These are phyloP conservation scores for Cyclotella baltica DNA, from an alignment of 108 stramenopile species.

Conservation along the genomic window DNA sequence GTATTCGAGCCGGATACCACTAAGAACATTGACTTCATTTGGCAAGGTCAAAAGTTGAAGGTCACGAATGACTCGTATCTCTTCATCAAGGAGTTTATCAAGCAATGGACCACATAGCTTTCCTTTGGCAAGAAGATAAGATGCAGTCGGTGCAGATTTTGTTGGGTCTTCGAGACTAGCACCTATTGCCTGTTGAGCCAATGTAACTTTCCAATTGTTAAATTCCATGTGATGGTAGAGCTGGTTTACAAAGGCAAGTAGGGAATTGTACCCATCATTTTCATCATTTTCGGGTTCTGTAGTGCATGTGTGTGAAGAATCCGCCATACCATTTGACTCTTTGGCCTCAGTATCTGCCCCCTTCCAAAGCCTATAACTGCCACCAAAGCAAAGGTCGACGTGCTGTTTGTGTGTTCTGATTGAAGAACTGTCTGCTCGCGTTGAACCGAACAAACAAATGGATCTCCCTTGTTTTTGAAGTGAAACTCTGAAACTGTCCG, in stretches of 20 bases:
- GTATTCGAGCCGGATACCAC: slow-evolving; percentile 60
- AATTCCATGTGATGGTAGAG: slow-evolving; percentile 53
- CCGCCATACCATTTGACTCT: neutral
- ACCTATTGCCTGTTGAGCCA: slow-evolving; percentile 79
- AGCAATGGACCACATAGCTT: slow-evolving; percentile 61
- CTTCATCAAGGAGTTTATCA: slow-evolving; percentile 61
- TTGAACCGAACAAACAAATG: slow-evolving; percentile 42
- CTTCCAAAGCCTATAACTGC: slow-evolving; percentile 16
- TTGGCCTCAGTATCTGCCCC: neutral
- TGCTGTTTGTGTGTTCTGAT: slow-evolving; percentile 11
- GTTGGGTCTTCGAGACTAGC: slow-evolving; percentile 28
- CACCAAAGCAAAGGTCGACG: slow-evolving; percentile 53
- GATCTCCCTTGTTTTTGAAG: slow-evolving; percentile 20
- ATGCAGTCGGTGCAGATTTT: slow-evolving; percentile 60
- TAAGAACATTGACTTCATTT: slow-evolving; percentile 64
- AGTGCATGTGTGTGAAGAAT: neutral
- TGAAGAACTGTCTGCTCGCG: slow-evolving; percentile 22
- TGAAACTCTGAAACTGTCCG: neutral
- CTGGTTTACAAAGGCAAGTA: slow-evolving; percentile 55
- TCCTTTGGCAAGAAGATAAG: slow-evolving; percentile 61
- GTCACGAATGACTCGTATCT: slow-evolving; percentile 67
- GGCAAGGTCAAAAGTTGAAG: slow-evolving; percentile 66
- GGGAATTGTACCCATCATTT: slow-evolving; percentile 54
- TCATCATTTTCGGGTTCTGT: neutral
- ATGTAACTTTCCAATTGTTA: slow-evolving; percentile 75